A percentile compares a stretch with the other conserved stretches of the same genome.
These are phyloP conservation scores for Punica granatum DNA, from an alignment of 345 rosid genomes.

Conservation along the genomic window DNA sequence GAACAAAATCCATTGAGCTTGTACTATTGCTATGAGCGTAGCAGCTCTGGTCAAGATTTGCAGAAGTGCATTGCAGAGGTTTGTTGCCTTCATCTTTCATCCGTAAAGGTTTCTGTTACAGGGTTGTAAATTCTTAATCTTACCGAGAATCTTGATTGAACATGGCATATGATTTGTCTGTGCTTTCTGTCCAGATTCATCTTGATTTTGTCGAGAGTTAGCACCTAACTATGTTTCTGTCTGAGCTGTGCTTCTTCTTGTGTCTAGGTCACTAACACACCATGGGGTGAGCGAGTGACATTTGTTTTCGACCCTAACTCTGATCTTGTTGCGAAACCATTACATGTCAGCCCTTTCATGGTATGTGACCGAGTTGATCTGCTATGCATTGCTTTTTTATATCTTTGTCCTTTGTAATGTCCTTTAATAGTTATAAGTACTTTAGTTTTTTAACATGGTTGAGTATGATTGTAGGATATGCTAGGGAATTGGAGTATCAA, in stretches of 20 bases:
- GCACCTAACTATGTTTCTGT: neutral
- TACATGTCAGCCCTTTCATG: constrained; percentile 98
- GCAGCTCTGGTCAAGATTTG: constrained; percentile 31
- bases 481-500: constrained; percentile 69
- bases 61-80: constrained; percentile 92
- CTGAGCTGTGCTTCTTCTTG: constrained; percentile 7
- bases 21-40: constrained; percentile 67
- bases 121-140: neutral
- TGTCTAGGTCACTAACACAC: constrained; percentile 82
- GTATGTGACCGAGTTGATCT: constrained; percentile 25
- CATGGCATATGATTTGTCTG: neutral
- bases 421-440: neutral
- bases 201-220: neutral
- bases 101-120: neutral
- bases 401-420: neutral
- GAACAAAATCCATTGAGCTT: constrained; percentile 88
- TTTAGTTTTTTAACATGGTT: neutral
- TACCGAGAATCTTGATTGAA: neutral
- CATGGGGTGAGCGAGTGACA: constrained; percentile 82
- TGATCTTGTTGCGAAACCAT: constrained; percentile 76
- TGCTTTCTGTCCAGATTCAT: neutral
- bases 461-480: constrained; percentile 59
- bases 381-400: neutral
- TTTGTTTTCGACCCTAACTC: constrained; percentile 77
- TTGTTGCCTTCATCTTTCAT: neutral